Base-by-base conservation (phyloP, 192 early-diverging fungal genomes). In the Jimgerdemannia flammicorona region DNA sequence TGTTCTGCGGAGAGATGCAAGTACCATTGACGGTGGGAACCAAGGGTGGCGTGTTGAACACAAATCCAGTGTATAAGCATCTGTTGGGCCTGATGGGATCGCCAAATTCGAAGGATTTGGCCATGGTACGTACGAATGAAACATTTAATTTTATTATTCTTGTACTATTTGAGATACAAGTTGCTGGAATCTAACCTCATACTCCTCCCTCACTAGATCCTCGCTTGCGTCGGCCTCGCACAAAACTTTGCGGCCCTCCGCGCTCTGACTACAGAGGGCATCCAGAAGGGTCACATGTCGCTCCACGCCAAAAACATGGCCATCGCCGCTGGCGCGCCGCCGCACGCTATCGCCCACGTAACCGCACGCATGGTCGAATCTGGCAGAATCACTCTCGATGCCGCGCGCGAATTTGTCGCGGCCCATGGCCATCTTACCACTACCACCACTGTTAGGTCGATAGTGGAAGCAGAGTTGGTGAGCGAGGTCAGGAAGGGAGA, bases 191-290 rank as follows among this genome's bases (percentile, higher is more conserved):
- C 14, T 59, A 10, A 59, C 49, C 70, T 14, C 29, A 43, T 44
- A 11, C 44, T 39, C 17, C 43, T 17, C 14, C 49, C 29, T 49
- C 44, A 11, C 17, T 70, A 91, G 85, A 79, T 86, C 8, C 86
- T 93, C 85, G 88, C 84, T 17, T 86, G 87, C 14, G 85, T 93
- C 39, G 92, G 92, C 3, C 81, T 93, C 41, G 91, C 92, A 3
- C 92, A 93, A 78, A 93, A 93, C 80, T 93, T 93, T 89, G 92
- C 92, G 10, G 92, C 92, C 4, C 78, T 93, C 17, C 72, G 92
- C 43, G 92, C 92, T 7, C 75, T 93, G 18, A 80, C 84, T 7
- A 91, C 92, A 11, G 92, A 93, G 74, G 92, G 92, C 3, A 93
- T 93, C 76, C 92, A 93, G 75, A 82, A 85, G 39, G 91, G 92